These are phyloP conservation scores for Torulaspora quercuum DNA, from an alignment of 805 yeast genomes.

Conservation along the genomic window DNA sequence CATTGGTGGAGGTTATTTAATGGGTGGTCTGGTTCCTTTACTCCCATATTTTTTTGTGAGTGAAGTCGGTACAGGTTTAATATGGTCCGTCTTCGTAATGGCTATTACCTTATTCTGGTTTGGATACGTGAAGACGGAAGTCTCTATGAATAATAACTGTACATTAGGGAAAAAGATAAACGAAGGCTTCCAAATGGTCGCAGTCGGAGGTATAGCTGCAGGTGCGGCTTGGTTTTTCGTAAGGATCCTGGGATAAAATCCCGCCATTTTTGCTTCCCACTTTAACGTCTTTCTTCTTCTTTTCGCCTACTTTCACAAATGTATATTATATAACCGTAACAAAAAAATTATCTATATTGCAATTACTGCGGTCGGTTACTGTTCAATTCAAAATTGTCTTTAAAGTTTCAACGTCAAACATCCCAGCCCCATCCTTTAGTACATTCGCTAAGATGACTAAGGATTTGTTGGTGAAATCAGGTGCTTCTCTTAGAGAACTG, in stretches of 20 bases:
- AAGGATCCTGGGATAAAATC: slow-evolving; percentile 52
- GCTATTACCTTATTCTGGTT: slow-evolving; percentile 77
- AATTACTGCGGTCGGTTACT: too few relatives aligned
- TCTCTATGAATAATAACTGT: slow-evolving; percentile 78
- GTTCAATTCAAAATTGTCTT: slow-evolving; percentile 30
- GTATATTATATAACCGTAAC: slow-evolving; percentile 18
- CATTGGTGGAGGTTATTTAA: slow-evolving; percentile 81
- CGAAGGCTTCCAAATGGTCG: slow-evolving; percentile 88
- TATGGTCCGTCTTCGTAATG: slow-evolving; percentile 77
- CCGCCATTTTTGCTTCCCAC: background rate
- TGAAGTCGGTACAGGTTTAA: slow-evolving; percentile 73
- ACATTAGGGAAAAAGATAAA: slow-evolving; percentile 54
- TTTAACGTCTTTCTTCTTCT: background rate
- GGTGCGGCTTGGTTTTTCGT: slow-evolving; percentile 96
- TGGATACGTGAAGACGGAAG: slow-evolving; percentile 79
- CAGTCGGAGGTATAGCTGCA: slow-evolving; percentile 97
- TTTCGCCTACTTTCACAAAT: slow-evolving; percentile 5
- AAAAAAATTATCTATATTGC: slow-evolving; percentile 5
- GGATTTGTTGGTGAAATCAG: slow-evolving; percentile 60
- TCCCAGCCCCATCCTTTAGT: slow-evolving; percentile 54
- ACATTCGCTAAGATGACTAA: slow-evolving; percentile 54
- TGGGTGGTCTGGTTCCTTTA: slow-evolving; percentile 90
- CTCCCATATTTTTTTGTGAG: slow-evolving; percentile 83
- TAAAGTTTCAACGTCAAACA: slow-evolving; percentile 55
- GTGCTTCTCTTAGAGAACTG: slow-evolving; percentile 55